Percentiles rank a stretch among this genome's conserved stretches.
Evolutionary conservation across 1,284 basidiomycete genomes (phyloP).

Genomic region (Tilletia setariae): DNA sequence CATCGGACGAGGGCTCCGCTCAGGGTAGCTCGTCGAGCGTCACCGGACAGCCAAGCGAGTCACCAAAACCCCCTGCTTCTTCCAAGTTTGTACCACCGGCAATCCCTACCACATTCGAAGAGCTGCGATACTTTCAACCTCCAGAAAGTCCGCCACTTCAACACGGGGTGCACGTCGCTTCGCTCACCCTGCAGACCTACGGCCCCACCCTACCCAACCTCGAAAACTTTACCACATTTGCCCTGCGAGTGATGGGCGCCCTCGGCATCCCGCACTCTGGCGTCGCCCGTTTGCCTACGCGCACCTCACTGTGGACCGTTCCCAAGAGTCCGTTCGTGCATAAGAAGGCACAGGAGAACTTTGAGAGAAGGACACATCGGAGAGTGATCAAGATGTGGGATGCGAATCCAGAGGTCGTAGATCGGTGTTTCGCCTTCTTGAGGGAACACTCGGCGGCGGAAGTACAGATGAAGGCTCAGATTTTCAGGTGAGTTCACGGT

Average conservation of each 20-base stretch:
- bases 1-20: too few species aligned
- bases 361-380: slow-evolving; percentile 78
- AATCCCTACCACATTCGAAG: slow-evolving; percentile 10
- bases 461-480: slow-evolving; percentile 77
- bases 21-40: too few species aligned
- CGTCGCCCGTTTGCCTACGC: slow-evolving; percentile 69
- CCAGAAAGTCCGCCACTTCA: slow-evolving; percentile 51
- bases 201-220: slow-evolving; percentile 62
- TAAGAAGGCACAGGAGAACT: slow-evolving; percentile 96
- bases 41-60: background rate
- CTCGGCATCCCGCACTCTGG: slow-evolving; percentile 77
- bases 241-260: slow-evolving; percentile 74
- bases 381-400: slow-evolving; percentile 88
- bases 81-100: background rate
- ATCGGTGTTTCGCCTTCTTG: slow-evolving; percentile 78
- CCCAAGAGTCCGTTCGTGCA: slow-evolving; percentile 80
- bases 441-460: slow-evolving; percentile 74
- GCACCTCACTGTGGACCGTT: slow-evolving; percentile 81
- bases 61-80: background rate
- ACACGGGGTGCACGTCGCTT: slow-evolving; percentile 75
- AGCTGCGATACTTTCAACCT: slow-evolving; percentile 15
- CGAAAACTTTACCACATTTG: slow-evolving; percentile 79
- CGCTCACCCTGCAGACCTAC: slow-evolving; percentile 78
- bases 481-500: slow-evolving; percentile 58
- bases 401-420: slow-evolving; percentile 73